Evolutionary conservation across 441 rosid species (phyloP), one percentile per base, ranked within the genome.

Genomic region (Brassica balearica): DNA sequence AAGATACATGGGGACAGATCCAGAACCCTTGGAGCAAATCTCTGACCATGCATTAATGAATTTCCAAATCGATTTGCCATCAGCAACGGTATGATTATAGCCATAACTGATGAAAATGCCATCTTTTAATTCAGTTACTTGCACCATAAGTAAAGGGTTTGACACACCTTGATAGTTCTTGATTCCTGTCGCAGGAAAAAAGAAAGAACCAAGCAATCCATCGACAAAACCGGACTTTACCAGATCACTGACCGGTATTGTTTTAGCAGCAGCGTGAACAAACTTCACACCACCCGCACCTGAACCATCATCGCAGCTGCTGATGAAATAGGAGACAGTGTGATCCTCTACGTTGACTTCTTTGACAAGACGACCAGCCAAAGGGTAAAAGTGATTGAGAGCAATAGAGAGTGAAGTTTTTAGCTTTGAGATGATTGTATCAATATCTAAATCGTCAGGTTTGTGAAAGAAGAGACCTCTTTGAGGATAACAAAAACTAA

Each of bases 1-100:
- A n/a, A 55, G 55, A 10, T 74, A 32, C 17, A 72, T 5, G 29
- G 12, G n/a, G n/a, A 4, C 29, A 1, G 70, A 41, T 38, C 34
- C 77, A 1, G 17, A 68, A 11, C 34, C 63, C 5, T 60, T 76
- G 8, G 65, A 63, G 43, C 84, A 84, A 59, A 84, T 86, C 71
- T 84, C 73, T 1, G 89, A 83, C 88, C 92, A 87, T 36, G 83
- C 79, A 8, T 87, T 88, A 55, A 84, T 61, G 68, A 85, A 87
- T 43, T 55, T 77, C 87, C 86, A 85, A 5, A 87, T 85, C 4
- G 88, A 79, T 3, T 83, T 32, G 2, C 89, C 91, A 43, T 88
- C 89, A 0, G 27, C 80, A 2, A 72, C 82, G 5, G 67, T 17
- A 65, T 88, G 87, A 12, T 85, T 85, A 10, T 79, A 68, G 8